phyloP scores from a whole-genome alignment of 345 rosid species.

The Cochlearia excelsa region DNA sequence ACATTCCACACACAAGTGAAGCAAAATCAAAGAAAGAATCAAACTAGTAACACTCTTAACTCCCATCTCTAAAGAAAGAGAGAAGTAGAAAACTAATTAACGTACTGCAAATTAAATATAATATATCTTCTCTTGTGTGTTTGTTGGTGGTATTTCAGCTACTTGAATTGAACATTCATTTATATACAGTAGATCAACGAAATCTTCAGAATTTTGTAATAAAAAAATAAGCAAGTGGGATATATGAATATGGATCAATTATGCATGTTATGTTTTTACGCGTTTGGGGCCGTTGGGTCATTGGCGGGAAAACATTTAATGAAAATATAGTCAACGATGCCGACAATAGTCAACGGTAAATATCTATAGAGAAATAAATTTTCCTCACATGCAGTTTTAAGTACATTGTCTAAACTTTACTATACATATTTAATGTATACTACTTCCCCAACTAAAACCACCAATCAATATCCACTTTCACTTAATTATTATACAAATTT shows the following conservation, averaged over 20 bases:
- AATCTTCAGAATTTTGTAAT: neutral
- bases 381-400: constrained; percentile 29
- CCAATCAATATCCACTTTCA: neutral
- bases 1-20: constrained; percentile 28
- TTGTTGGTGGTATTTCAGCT: constrained; percentile 11
- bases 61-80: constrained; percentile 18
- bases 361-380: constrained; percentile 11
- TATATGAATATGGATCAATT: constrained; percentile 34
- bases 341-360: constrained; percentile 31
- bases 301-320: constrained; percentile 35
- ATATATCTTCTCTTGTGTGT: neutral
- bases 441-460: constrained; percentile 27
- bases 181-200: constrained; percentile 19
- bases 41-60: constrained; percentile 34
- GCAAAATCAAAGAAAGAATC: constrained; percentile 35
- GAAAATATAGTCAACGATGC: constrained; percentile 22
- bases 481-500: too few species aligned
- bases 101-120: too few species aligned
- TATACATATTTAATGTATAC: constrained; percentile 25
- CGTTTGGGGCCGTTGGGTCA: constrained; percentile 39
- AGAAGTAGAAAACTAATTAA: too few species aligned
- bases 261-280: constrained; percentile 40
- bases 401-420: constrained; percentile 29
- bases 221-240: constrained; percentile 30
- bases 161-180: constrained; percentile 23